Evolutionary conservation across 495 filamentous ascomycete species (phyloP).

Genomic region (Margaritispora aquatica): DNA sequence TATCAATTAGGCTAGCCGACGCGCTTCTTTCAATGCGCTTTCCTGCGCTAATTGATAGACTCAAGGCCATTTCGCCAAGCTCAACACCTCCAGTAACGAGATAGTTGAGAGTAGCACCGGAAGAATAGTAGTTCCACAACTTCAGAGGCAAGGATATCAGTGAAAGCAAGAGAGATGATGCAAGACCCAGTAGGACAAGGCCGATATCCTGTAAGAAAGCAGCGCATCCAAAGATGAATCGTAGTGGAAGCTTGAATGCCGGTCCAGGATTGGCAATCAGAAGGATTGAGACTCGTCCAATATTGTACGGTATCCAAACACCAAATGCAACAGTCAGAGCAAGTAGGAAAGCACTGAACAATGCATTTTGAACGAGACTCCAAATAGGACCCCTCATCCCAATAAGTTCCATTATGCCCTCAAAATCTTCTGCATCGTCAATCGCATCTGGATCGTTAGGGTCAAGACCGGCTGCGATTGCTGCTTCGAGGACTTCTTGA

Average conservation of each 20-base stretch:
- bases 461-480: constrained; percentile 32
- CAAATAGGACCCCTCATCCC: constrained; percentile 92
- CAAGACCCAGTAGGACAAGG: constrained; percentile 27
- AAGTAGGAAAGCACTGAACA: constrained; percentile 88
- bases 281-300: constrained; percentile 77
- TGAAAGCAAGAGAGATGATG: constrained; percentile 3
- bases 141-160: constrained; percentile 9
- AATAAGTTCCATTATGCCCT: constrained; percentile 92
- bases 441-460: constrained; percentile 51
- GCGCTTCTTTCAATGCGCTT: constrained; percentile 16
- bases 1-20: constrained; percentile 8
- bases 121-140: constrained; percentile 8
- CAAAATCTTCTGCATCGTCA: constrained; percentile 94
- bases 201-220: constrained; percentile 55
- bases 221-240: constrained; percentile 59
- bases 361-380: constrained; percentile 85
- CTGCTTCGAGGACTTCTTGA: constrained; percentile 23
- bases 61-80: constrained; percentile 1
- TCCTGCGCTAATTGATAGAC: constrained; percentile 11
- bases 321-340: constrained; percentile 76
- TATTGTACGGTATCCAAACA: constrained; percentile 86
- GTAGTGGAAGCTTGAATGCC: constrained; percentile 63
- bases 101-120: background rate
- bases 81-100: background rate
- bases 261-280: constrained; percentile 71